Evolutionary conservation across 1,284 basidiomycete species (phyloP), one percentile per base, ranked within the genome.

Genomic region (Heterobasidion irregulare): DNA sequence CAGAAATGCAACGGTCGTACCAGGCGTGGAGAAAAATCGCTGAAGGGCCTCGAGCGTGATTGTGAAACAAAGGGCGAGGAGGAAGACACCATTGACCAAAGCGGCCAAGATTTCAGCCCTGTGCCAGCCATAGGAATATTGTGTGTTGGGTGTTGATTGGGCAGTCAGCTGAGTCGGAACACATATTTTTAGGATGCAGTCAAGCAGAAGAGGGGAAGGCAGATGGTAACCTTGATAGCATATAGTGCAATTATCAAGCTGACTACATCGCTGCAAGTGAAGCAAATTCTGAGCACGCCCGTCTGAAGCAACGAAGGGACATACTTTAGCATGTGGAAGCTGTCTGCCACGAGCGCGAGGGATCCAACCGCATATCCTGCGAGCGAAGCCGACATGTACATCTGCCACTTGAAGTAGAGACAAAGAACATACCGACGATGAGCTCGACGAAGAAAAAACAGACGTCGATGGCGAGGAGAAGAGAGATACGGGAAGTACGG

Each of bases 301-400:
- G 15, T 48, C 6, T 32, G 35, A 38, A 54, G 51, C 26, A 46
- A 54, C 38, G 32, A 32, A 58, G 34, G 33, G 54, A 57, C 81
- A 59, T 62, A 95, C 92, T 94, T 94, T 72, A 95, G 84, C 95
- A 98, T 98, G 75, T 99, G 96, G 73, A 99, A 98, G 61, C 89
- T 92, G 74, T 98, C 96, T 18, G 97, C 96, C 41, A 99, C 87
- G 56, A 99, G 85, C 2, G 95, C 95, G 1, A 98, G 83, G 0
- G 94, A 97, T 43, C 94, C 94, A 56, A 97, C 92, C 13, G 89
- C 84, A 84, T 96, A 96, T 48, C 95, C 94, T 86, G 69, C 50
- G 45, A 45, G 47, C 26, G 35, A 47, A 61, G 46, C 57, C 58
- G 45, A 26, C 26, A 50, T 34, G 49, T 45, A 45, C 32, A 48